Evolutionary conservation across 2,329 filamentous ascomycete species (phyloP), one percentile per base, ranked within the genome.

Genomic region (Talaromyces amestolkiae): DNA sequence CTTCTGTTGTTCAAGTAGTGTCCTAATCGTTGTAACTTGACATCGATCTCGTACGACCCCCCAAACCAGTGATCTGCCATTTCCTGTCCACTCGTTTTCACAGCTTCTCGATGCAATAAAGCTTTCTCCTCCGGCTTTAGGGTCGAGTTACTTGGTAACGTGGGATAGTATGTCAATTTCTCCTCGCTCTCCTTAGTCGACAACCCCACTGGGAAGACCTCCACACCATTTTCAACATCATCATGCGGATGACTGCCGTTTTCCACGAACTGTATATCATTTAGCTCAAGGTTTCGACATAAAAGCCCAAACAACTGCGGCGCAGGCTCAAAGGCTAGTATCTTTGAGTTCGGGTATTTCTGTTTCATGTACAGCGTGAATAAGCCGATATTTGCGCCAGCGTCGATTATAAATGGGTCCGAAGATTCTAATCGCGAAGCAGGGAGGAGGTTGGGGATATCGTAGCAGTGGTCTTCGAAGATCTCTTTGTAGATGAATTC

Each of bases 311-410:
- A 51, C 2, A 43, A 31, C 9, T 51, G 31, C 8, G 45, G 59
- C 13, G 59, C 59, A 35, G 59, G 59, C 41, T 61, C 59, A 53
- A 61, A 61, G 0, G 59, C 59, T 15, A 61, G 43, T 35, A 61
- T 51, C 22, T 39, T 37, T 8, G 59, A 35, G 8, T 31, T 10
- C 2, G 43, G 59, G 9, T 37, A 61, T 51, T 61, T 53, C 19
- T 51, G 45, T 37, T 61, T 61, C 43, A 61, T 61, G 59, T 53
- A 61, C 31, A 61, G 31, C 3, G 59, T 37, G 22, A 61, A 61
- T 13, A 61, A 10, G 27, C 59, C 59, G 8, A 61, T 53, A 19
- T 61, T 61, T 24, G 59, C 59, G 17, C 59, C 59, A 11, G 43
- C 59, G 9, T 61, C 59, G 45, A 61, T 31, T 24, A 61, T 61